Conservation (phyloP, 164 flowering plant genomes). For the Tetracentron sinense region DNA sequence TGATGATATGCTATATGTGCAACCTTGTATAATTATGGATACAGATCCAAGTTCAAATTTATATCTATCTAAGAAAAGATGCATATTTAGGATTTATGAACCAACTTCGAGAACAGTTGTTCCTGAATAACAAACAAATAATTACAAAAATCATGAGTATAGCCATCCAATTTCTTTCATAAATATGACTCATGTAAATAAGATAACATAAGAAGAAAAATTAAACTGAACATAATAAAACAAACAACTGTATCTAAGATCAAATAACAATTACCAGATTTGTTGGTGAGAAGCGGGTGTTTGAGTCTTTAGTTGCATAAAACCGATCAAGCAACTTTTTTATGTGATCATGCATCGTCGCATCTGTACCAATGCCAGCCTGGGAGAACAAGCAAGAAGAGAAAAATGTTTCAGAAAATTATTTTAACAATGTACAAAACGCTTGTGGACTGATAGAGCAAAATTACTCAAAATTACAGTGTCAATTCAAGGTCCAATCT, state of each 20-base stretch:
- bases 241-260: not conserved
- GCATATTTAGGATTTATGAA: too few species aligned
- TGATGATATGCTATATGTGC: too few species aligned
- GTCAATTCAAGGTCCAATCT: not conserved
- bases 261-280: conserved; percentile 52
- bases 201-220: not conserved
- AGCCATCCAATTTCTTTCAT: not conserved
- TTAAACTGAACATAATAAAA: not conserved
- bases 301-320: conserved; percentile 87
- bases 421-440: not conserved
- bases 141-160: not conserved
- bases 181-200: not conserved
- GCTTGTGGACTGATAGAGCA: not conserved
- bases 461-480: not conserved
- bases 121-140: too few species aligned
- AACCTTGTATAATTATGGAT: too few species aligned
- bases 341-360: conserved; percentile 99
- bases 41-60: too few species aligned
- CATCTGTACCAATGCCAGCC: conserved; percentile 99
- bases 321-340: conserved; percentile 93
- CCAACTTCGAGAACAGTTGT: too few species aligned
- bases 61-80: too few species aligned
- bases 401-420: conserved; percentile 1
- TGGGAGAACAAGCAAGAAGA: conserved; percentile 22
- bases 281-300: conserved; percentile 87